phyloP scores from a whole-genome alignment of 1,284 basidiomycete genomes.

The Pseudomicrostroma phylloplanum region DNA sequence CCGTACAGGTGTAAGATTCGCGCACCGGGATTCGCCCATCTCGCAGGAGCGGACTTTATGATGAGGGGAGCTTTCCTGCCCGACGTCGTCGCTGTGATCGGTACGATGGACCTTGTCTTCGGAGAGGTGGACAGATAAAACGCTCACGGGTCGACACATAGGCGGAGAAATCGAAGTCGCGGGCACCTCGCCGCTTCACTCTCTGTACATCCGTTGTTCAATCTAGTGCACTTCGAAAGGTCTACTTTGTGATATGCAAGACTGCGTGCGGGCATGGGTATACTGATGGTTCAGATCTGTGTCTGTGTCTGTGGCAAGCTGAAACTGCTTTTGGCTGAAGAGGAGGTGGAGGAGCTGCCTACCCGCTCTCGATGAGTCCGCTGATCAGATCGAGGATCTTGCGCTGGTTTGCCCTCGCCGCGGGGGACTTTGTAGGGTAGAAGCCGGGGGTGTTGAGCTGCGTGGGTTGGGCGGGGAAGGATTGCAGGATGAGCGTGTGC shows the following conservation, averaged over 20 bases:
- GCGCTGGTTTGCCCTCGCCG: background rate
- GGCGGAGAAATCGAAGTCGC: no score
- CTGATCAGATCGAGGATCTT: conserved; percentile 4
- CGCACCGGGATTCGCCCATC: conserved; percentile 48
- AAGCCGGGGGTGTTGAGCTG: background rate
- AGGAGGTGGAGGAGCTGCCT: no score
- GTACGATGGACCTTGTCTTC: conserved; percentile 48
- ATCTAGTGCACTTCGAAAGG: no score
- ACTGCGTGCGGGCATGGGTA: no score
- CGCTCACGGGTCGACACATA: background rate
- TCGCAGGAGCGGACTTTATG: conserved; percentile 48
- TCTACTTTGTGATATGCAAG: no score
- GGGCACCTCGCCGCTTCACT: no score
- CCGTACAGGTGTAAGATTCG: conserved; percentile 50
- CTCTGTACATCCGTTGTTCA: no score
- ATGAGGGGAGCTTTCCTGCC: conserved; percentile 45
- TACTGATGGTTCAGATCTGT: no score
- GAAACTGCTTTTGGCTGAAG: no score
- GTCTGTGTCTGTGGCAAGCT: no score
- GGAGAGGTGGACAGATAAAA: conserved; percentile 46
- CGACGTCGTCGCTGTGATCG: conserved; percentile 49
- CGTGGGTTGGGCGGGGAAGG: background rate
- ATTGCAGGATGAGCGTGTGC: background rate
- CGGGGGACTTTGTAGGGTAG: background rate
- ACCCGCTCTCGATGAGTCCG: background rate